These are phyloP conservation scores for Parascedosporium putredinis DNA, from an alignment of 2,329 filamentous ascomycete species.

Conservation along the genomic window DNA sequence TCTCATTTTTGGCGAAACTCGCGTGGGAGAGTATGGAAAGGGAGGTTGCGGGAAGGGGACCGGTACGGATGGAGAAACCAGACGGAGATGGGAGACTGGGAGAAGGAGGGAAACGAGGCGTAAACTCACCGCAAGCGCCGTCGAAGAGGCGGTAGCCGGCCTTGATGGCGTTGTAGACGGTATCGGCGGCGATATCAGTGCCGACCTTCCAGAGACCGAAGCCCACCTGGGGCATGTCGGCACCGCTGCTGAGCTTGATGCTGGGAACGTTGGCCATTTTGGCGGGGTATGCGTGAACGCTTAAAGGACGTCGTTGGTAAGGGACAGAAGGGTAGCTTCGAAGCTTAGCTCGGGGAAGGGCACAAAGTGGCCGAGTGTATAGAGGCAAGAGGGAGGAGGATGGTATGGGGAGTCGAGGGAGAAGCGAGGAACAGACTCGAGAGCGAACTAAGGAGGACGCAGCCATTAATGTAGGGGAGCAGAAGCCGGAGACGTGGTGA, in stretches of 20 bases:
- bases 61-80: too few species aligned
- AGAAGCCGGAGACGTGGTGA: not conserved
- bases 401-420: not conserved
- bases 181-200: conserved; percentile 61
- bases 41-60: too few species aligned
- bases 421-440: not conserved
- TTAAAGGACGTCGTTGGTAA: not conserved
- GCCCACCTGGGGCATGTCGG: conserved; percentile 65
- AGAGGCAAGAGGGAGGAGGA: not conserved
- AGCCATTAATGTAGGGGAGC: not conserved
- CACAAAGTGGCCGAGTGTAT: not conserved
- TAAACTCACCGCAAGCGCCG: conserved; percentile 45
- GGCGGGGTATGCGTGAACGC: not conserved
- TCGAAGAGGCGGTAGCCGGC: conserved; percentile 50
- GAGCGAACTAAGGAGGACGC: not conserved
- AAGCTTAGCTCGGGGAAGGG: not conserved
- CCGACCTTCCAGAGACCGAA: conserved; percentile 80
- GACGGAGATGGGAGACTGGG: not conserved
- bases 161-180: conserved; percentile 67
- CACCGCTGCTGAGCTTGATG: conserved; percentile 54
- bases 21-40: too few species aligned
- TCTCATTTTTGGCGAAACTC: too few species aligned
- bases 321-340: not conserved
- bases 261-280: conserved; percentile 11
- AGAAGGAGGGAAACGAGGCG: not conserved